Percentiles rank a stretch among this genome's conserved stretches.
phyloP scores from a whole-genome alignment of 805 yeast genomes.

The Zygosaccharomyces pseudorouxii region DNA sequence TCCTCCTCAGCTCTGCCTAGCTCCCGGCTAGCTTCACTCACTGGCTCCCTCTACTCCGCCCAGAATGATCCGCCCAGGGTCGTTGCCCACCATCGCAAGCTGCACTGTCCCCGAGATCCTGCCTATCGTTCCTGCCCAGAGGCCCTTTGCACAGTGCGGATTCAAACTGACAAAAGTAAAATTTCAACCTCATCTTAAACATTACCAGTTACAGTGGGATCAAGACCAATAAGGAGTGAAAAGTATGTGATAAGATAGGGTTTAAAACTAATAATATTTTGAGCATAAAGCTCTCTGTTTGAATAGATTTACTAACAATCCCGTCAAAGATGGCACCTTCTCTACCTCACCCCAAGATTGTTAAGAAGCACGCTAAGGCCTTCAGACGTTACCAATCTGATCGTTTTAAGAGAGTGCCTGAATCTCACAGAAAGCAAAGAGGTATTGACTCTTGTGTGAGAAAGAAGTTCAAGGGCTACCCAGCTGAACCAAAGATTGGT shows the following conservation, averaged over 20 bases:
- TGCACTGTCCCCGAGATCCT: background rate
- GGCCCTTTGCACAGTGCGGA: background rate
- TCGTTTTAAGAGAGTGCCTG: conserved; percentile 97
- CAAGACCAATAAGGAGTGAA: conserved; percentile 5
- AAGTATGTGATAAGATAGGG: conserved; percentile 4
- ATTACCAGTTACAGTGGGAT: background rate
- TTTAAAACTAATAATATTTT: background rate
- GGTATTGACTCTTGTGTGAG: conserved; percentile 99
- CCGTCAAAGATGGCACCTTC: conserved; percentile 83
- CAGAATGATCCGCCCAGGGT: background rate
- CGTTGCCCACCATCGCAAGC: background rate
- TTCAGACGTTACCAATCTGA: conserved; percentile 99
- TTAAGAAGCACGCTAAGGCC: conserved; percentile 97
- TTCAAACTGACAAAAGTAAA: conserved; percentile 5
- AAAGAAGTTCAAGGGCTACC: conserved; percentile 99
- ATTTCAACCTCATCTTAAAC: conserved; percentile 4
- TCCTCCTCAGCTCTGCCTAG: background rate
- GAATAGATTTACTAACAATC: conserved; percentile 5
- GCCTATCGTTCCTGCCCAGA: conserved; percentile 1
- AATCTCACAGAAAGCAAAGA: conserved; percentile 99
- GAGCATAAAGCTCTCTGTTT: background rate
- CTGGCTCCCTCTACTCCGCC: background rate
- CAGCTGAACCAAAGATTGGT: conserved; percentile 99
- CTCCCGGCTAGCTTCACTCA: background rate
- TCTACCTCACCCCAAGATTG: conserved; percentile 98